phyloP scores from a whole-genome alignment of 331 rosid species.

The Cydonia oblonga region DNA sequence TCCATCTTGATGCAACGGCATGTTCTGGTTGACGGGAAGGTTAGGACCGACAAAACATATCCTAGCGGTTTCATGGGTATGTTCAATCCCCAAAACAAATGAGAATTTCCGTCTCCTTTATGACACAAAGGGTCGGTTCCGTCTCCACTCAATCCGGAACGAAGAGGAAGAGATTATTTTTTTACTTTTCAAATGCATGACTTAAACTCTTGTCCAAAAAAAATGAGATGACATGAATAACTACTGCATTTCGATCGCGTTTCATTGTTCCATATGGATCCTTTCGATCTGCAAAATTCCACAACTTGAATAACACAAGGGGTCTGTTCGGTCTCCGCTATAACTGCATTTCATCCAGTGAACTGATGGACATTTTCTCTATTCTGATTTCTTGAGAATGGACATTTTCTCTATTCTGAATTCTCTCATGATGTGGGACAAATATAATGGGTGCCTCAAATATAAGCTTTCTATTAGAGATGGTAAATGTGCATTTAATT shows the following conservation, averaged over 20 bases:
- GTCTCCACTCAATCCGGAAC: constrained; percentile 34
- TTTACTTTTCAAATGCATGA: not conserved
- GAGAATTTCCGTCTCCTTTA: constrained; percentile 43
- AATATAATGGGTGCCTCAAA: no score
- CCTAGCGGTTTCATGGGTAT: constrained; percentile 44
- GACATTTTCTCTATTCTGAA: no score
- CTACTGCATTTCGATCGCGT: not conserved
- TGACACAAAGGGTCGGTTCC: constrained; percentile 40
- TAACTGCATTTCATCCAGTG: not conserved
- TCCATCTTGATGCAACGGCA: constrained; percentile 43
- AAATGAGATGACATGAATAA: not conserved
- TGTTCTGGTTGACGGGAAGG: constrained; percentile 33
- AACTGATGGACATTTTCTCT: not conserved
- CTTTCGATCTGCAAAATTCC: not conserved
- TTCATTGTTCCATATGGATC: not conserved
- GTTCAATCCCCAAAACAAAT: constrained; percentile 35
- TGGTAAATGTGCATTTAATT: no score
- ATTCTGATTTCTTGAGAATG: not conserved
- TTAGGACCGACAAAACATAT: constrained; percentile 36
- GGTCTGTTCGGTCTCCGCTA: not conserved
- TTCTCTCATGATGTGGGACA: no score
- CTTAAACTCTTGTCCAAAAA: not conserved
- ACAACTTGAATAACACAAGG: not conserved
- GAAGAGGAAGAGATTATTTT: constrained; percentile 30
- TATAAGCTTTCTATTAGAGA: no score